A percentile compares a stretch with the other conserved stretches of the same genome.
Conservation (phyloP, 202 grass and related monocot species). For the Setaria italica region DNA sequence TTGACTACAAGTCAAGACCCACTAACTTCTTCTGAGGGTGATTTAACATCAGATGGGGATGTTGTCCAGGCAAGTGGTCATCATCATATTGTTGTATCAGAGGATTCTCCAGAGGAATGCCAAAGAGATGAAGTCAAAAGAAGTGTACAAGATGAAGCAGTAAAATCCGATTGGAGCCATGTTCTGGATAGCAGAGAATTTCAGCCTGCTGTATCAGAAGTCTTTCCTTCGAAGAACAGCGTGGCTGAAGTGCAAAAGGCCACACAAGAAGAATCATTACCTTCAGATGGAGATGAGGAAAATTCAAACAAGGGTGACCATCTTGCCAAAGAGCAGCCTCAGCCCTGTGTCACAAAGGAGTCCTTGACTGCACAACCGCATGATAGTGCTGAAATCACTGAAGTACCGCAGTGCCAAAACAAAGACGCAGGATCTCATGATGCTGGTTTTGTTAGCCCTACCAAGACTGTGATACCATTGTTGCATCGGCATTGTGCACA, state of each 20-base stretch:
- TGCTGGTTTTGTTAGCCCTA: constrained; percentile 37
- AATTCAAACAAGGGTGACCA: constrained; percentile 24
- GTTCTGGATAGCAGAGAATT: constrained; percentile 4
- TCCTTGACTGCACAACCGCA: constrained; percentile 17
- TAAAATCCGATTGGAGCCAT: constrained; percentile 18
- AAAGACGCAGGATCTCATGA: constrained; percentile 29
- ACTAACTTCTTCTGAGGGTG: constrained; percentile 10
- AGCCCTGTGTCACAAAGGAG: constrained; percentile 19
- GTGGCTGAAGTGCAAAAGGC: constrained; percentile 27
- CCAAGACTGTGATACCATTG: not conserved
- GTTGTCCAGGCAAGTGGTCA: not conserved
- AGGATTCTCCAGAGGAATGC: constrained; percentile 25
- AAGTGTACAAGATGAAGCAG: constrained; percentile 33
- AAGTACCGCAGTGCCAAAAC: constrained; percentile 26
- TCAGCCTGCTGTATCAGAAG: constrained; percentile 42
- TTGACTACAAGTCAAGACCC: not conserved
- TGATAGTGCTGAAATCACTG: constrained; percentile 30
- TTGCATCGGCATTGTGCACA: constrained; percentile 16
- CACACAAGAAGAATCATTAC: constrained; percentile 1
- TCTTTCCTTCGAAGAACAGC: constrained; percentile 28
- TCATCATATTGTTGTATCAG: constrained; percentile 37
- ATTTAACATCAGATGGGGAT: not conserved
- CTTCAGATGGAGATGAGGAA: constrained; percentile 27
- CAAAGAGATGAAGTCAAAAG: constrained; percentile 30
- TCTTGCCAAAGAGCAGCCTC: constrained; percentile 40